Evolutionary conservation across 1,284 basidiomycete species (phyloP).

Genomic region (Xanthoconium separans): DNA sequence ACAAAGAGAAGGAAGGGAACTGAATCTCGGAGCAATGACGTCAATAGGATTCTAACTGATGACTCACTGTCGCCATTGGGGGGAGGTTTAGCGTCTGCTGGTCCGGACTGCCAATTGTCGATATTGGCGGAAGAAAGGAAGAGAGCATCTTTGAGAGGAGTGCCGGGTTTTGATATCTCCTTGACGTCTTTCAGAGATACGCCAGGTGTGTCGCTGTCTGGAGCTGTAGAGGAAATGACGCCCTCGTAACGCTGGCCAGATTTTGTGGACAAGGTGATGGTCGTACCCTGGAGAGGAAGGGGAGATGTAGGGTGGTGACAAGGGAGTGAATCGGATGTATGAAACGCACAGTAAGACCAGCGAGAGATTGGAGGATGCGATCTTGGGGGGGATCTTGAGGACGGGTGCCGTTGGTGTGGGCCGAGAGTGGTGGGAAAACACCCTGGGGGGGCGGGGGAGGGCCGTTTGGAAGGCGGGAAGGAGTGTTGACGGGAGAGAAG

Average conservation of each 20-base stretch:
- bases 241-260: slow-evolving; percentile 69
- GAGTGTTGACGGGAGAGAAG: slow-evolving; percentile 53
- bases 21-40: neutral
- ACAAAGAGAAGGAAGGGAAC: neutral
- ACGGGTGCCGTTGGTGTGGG: slow-evolving; percentile 48
- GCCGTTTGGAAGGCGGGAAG: slow-evolving; percentile 49
- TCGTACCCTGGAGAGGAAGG: slow-evolving; percentile 55
- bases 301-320: slow-evolving; percentile 22
- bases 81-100: slow-evolving; percentile 61
- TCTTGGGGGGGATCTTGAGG: slow-evolving; percentile 46
- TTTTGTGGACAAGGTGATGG: slow-evolving; percentile 69
- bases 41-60: neutral
- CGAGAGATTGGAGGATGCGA: slow-evolving; percentile 57
- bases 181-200: slow-evolving; percentile 75
- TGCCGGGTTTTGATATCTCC: slow-evolving; percentile 60
- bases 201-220: slow-evolving; percentile 66
- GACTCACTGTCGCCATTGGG: slow-evolving; percentile 63
- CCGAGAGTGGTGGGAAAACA: slow-evolving; percentile 49
- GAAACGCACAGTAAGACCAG: slow-evolving; percentile 61
- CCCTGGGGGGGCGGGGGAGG: slow-evolving; percentile 37
- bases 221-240: slow-evolving; percentile 57
- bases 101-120: slow-evolving; percentile 69
- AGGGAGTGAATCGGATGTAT: slow-evolving; percentile 10
- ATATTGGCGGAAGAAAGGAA: slow-evolving; percentile 73
- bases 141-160: slow-evolving; percentile 63